A percentile compares a stretch with the other conserved stretches of the same genome.
phyloP scores from a whole-genome alignment of 1,284 basidiomycete genomes.

The Xerocomus cyaneibrunnescens region DNA sequence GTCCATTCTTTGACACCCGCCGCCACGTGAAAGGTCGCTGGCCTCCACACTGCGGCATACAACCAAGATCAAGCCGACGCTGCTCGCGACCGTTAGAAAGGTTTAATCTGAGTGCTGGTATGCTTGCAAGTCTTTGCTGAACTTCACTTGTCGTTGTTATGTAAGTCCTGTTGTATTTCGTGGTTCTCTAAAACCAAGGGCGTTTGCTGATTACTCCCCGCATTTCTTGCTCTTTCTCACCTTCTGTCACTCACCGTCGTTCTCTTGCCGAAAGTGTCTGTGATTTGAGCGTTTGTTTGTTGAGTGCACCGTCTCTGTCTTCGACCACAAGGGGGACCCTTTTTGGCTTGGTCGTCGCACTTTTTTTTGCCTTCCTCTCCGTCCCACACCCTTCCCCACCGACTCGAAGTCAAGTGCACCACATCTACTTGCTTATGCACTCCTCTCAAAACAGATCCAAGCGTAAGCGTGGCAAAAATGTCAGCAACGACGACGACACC shows the following conservation, averaged over 20 bases:
- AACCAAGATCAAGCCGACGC: constrained; percentile 22
- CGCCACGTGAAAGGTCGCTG: constrained; percentile 35
- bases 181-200: constrained; percentile 18
- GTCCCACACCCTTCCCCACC: constrained; percentile 24
- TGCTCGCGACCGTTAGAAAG: constrained; percentile 25
- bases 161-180: constrained; percentile 36
- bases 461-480: constrained; percentile 48
- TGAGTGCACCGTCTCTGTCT: constrained; percentile 22
- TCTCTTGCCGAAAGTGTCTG: constrained; percentile 21
- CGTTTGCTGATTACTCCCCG: constrained; percentile 26
- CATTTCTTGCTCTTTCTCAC: constrained; percentile 10
- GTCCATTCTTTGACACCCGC: constrained; percentile 31
- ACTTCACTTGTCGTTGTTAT: constrained; percentile 36
- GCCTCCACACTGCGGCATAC: constrained; percentile 22
- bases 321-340: constrained; percentile 22
- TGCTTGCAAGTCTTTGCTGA: constrained; percentile 31
- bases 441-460: constrained; percentile 48
- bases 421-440: constrained; percentile 44
- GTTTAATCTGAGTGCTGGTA: constrained; percentile 36
- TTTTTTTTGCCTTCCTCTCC: constrained; percentile 25
- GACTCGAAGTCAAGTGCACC: constrained; percentile 34
- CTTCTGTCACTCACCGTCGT: constrained; percentile 11
- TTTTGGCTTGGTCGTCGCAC: constrained; percentile 31
- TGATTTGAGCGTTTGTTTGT: constrained; percentile 35
- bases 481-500: constrained; percentile 49